These are phyloP conservation scores for Pecoramyces ruminantium DNA, from an alignment of 192 early-diverging fungal genomes.

Conservation along the genomic window DNA sequence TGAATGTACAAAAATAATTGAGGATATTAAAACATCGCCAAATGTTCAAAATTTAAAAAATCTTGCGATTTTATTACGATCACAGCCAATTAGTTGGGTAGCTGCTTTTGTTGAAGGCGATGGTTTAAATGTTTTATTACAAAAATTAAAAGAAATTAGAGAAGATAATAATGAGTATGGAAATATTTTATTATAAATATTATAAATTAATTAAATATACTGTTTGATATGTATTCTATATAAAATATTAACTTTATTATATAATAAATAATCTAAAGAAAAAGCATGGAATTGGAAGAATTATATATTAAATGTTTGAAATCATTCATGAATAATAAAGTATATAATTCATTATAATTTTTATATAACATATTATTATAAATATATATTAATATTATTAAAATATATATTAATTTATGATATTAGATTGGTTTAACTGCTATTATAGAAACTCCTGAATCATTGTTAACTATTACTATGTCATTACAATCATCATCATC, in stretches of 20 bases:
- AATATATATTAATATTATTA: not conserved
- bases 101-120: conserved; percentile 27
- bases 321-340: conserved; percentile 38
- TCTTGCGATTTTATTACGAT: conserved; percentile 20
- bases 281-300: conserved; percentile 32
- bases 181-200: too few relatives aligned
- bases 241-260: too few relatives aligned
- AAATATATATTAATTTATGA: not conserved
- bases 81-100: conserved; percentile 32
- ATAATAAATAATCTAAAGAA: too few relatives aligned
- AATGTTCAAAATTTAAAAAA: conserved; percentile 8
- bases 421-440: conserved; percentile 23
- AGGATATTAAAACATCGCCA: not conserved
- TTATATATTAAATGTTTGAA: conserved; percentile 35
- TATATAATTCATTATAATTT: not conserved
- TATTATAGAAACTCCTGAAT: conserved; percentile 22
- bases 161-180: conserved; percentile 14
- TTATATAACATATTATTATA: too few relatives aligned
- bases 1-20: conserved; percentile 7
- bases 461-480: conserved; percentile 23
- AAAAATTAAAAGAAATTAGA: conserved; percentile 13
- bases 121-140: conserved; percentile 19
- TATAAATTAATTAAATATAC: too few relatives aligned
- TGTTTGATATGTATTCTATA: too few relatives aligned
- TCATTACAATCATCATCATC: conserved; percentile 21